Percentiles rank a stretch among this genome's conserved stretches.
Conservation (phyloP, 768 basidiomycete genomes). For the Leccinum obscurum region DNA sequence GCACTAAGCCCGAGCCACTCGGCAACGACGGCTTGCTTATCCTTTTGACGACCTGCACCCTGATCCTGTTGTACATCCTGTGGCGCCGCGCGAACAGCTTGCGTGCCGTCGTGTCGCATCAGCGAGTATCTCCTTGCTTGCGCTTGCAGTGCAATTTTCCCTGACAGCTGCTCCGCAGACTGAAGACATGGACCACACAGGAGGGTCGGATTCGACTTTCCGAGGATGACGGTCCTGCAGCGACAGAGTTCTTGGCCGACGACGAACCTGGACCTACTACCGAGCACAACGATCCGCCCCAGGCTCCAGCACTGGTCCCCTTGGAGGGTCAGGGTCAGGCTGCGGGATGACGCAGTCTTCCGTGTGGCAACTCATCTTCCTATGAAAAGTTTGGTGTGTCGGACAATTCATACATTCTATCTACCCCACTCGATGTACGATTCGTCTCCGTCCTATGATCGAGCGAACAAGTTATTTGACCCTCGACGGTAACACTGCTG, state of each 20-base stretch:
- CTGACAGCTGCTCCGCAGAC: slow-evolving; percentile 35
- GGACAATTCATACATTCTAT: not conserved
- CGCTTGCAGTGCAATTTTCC: not conserved
- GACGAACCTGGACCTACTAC: slow-evolving; percentile 47
- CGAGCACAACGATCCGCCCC: slow-evolving; percentile 27
- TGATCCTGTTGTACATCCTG: slow-evolving; percentile 58
- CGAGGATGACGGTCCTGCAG: slow-evolving; percentile 70
- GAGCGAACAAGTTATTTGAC: not conserved
- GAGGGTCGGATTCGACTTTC: slow-evolving; percentile 68
- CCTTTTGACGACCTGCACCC: slow-evolving; percentile 56
- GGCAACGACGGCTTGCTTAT: slow-evolving; percentile 55
- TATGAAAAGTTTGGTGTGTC: not conserved
- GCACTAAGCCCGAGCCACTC: slow-evolving; percentile 64
- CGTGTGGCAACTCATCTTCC: not conserved
- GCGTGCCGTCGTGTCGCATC: slow-evolving; percentile 60
- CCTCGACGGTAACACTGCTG: not conserved
- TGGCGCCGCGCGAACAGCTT: slow-evolving; percentile 61
- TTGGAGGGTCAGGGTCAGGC: not conserved
- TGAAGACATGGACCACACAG: slow-evolving; percentile 52
- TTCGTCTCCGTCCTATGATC: not conserved
- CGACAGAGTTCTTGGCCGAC: slow-evolving; percentile 62
- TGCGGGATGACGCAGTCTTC: not conserved
- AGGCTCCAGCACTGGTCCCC: slow-evolving; percentile 15
- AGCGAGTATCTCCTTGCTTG: slow-evolving; percentile 40
- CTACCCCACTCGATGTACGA: slow-evolving; percentile 6